Evolutionary conservation across 805 yeast species (phyloP), one percentile per base, ranked within the genome.

Genomic region (Kodamaea restingae): DNA sequence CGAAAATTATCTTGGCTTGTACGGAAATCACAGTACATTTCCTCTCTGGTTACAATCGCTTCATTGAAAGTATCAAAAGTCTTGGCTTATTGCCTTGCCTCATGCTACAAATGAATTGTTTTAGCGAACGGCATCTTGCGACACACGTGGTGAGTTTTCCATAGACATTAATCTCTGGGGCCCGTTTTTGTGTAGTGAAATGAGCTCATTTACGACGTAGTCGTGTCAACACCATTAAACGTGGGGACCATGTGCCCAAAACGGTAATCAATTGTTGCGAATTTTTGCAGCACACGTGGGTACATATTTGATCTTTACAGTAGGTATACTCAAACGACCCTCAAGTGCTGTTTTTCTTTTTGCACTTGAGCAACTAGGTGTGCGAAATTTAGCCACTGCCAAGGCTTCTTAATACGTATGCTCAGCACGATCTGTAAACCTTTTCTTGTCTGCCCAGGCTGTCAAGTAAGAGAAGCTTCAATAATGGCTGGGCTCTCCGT

Each of bases 271-370:
- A 35, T 35, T 35, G 39, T 27, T 27, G 27, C 39, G 32, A 36
- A 36, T 11, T 18, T 26, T 18, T 28, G 32, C 33, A 28, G 20
- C 39, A 34, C 39, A 36, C 36, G 36, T 33, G 36, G 35, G 35
- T 11, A 30, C 7, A 6, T 17, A 17, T 27, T 27, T 10, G 7
- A 9, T 21, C 12, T 25, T 25, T 25, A 15, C n/a, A 21, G 4
- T 15, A 8, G 8, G 22, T 8, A 8, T 20, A 20, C 30, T 15
- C 36, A 15, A 15, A 18, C 20, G 30, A 30, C 30, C 29, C 4
- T 18, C 4, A 11, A 32, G 15, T 18, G 21, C 32, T 21, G 21
- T 34, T 15, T 25, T 34, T 34, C 22, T 34, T 34, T 34, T 34
- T 32, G 22, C 12, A 8, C n/a, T 25, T 11, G n/a, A n/a, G 28